Evolutionary conservation across 78 protist species (phyloP).

Genomic region (Goniomonas avonlea): DNA sequence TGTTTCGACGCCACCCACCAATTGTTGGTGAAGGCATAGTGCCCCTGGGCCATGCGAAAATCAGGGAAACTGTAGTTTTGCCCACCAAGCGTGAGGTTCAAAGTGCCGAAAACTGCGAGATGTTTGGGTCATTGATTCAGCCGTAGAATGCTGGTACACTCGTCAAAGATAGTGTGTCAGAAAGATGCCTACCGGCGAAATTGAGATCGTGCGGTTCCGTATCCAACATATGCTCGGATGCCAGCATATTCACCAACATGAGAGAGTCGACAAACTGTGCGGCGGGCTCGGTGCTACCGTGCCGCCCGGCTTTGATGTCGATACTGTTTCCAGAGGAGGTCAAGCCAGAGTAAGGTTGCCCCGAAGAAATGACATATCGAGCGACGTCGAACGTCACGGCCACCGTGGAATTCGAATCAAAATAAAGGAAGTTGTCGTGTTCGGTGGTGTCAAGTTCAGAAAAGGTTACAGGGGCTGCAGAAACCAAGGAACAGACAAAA

Average conservation of each 20-base stretch:
- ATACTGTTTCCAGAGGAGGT: neutral
- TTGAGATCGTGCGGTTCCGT: neutral
- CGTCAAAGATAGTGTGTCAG: too few species aligned
- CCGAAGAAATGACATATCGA: neutral
- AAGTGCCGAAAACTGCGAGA: slow-evolving; percentile 3
- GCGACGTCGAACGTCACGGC: neutral
- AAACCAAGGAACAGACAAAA: too few species aligned
- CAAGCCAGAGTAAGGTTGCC: neutral
- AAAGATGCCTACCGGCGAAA: too few species aligned
- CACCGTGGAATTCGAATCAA: neutral
- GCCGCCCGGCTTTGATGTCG: neutral
- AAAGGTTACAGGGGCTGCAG: too few species aligned
- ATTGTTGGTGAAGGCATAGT: neutral
- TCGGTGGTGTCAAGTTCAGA: too few species aligned
- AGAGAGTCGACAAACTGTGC: slow-evolving; percentile 1
- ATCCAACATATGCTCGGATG: neutral
- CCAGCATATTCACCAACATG: neutral
- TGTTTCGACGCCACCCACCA: slow-evolving; percentile 25
- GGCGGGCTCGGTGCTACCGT: neutral
- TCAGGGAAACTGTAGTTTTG: neutral
- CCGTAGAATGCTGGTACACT: too few species aligned
- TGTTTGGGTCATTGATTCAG: too few species aligned
- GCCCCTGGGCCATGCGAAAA: slow-evolving; percentile 21
- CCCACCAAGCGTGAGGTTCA: neutral
- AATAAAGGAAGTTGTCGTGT: slow-evolving; percentile 1